Evolutionary conservation across 1,284 basidiomycete species (phyloP), one percentile per base, ranked within the genome.

Genomic region (Rhodotorula glutinis): DNA sequence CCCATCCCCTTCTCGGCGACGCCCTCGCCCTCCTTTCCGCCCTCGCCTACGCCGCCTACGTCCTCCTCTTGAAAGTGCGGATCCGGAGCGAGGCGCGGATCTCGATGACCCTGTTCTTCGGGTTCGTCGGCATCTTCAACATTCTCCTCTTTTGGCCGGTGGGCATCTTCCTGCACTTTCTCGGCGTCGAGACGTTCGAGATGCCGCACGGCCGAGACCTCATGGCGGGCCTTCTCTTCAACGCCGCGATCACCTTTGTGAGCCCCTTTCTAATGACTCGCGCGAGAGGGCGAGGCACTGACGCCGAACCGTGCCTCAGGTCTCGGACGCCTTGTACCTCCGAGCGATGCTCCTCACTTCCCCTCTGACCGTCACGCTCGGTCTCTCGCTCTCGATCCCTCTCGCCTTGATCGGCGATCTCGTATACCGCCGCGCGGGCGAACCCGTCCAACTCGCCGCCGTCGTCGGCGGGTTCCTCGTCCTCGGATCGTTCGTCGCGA

Each of bases 271-370:
- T 19, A 19, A 17, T 38, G 17, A 88, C 17, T 38, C 29, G n/a
- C 33, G n/a, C n/a, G n/a, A n/a, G n/a, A n/a, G n/a, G n/a, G n/a
- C n/a, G n/a, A n/a, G n/a, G n/a, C 25, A 2, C 54, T 19, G 25
- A 56, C 25, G 25, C 41, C 54, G 23, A 16, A 16, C 5, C 44
- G 5, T 11, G 5, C 38, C 1, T n/a, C 49, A 65, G 67, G 65
- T 65, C 46, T 71, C 70, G 61, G 62, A 62, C 56, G 62, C 62
- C 16, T 46, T 73, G 52, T 79, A 77, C 60, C 70, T 78, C 41
- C 65, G 76, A 66, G 91, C 95, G 9, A 97, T 98, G 93, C 85
- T 98, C 70, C 97, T 96, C 82, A 97, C 94, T 4, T 95, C 93
- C 4, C 95, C 77, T 21, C 60, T 79, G 72, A 89, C 95, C 29